A percentile compares a stretch with the other conserved stretches of the same genome.
Conservation (phyloP, 805 yeast genomes). For the Metschnikowia vanudenii region DNA sequence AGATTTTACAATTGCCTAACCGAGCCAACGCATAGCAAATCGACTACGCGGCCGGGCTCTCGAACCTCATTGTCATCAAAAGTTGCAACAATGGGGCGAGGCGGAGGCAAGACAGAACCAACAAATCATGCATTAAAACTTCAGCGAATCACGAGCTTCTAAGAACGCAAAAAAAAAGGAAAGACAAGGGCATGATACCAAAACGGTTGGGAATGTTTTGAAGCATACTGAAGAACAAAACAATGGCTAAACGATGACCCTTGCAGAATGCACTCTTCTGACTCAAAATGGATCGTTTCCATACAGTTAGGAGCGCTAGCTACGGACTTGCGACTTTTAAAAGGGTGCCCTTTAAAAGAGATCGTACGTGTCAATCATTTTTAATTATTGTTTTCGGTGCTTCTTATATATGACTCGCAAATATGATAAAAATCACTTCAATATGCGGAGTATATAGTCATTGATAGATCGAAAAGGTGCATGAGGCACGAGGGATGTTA, state of each 20-base stretch:
- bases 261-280: conserved; percentile 4
- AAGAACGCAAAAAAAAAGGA: neutral
- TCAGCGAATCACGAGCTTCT: conserved; percentile 6
- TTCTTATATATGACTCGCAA: neutral
- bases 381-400: neutral
- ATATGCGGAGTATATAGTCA: neutral
- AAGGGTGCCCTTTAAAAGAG: neutral
- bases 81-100: conserved; percentile 10
- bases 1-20: conserved; percentile 11
- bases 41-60: conserved; percentile 9
- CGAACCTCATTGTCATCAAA: conserved; percentile 6
- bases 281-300: neutral
- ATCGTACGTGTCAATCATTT: neutral
- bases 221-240: conserved; percentile 1
- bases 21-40: conserved; percentile 14
- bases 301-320: neutral
- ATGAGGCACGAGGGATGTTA: neutral
- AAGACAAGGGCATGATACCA: conserved; percentile 1
- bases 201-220: neutral
- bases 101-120: conserved; percentile 5
- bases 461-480: neutral
- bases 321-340: neutral
- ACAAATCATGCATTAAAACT: conserved; percentile 6
- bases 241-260: conserved; percentile 2
- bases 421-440: neutral